phyloP scores from a whole-genome alignment of 2,329 filamentous ascomycete genomes.

The Fusarium xylarioides region DNA sequence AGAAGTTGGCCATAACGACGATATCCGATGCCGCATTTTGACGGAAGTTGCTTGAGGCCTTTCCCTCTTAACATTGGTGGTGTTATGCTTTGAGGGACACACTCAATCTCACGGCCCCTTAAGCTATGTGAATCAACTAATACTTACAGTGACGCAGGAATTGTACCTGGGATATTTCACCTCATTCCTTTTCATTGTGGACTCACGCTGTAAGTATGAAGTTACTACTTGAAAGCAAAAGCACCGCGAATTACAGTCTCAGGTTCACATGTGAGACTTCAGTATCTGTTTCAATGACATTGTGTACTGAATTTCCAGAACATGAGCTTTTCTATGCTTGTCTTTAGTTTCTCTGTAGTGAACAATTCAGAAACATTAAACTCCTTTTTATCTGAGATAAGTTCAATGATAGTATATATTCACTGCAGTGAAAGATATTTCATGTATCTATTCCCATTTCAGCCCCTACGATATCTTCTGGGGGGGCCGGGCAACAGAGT shows the following conservation, averaged over 20 bases:
- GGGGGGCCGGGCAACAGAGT: not conserved
- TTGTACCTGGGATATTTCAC: not conserved
- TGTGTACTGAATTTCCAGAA: no score
- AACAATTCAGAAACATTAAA: not conserved
- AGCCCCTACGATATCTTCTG: not conserved
- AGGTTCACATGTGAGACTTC: not conserved
- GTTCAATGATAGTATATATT: not conserved
- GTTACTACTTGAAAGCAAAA: not conserved
- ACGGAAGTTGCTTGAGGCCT: not conserved
- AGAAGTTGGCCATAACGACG: not conserved
- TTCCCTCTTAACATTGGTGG: not conserved
- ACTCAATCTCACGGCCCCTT: not conserved
- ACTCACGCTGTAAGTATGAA: not conserved
- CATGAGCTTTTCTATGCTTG: not conserved
- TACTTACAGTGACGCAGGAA: not conserved
- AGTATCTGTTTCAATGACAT: not conserved
- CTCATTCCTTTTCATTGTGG: not conserved
- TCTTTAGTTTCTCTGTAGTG: not conserved
- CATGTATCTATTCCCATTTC: not conserved
- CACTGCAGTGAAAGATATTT: no score
- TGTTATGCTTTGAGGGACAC: not conserved
- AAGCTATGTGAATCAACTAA: not conserved
- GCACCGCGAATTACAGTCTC: not conserved
- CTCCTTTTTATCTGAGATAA: not conserved
- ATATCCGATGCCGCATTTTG: not conserved